Conservation (phyloP, 1,284 basidiomycete species). For the Dichomitus squalens region DNA sequence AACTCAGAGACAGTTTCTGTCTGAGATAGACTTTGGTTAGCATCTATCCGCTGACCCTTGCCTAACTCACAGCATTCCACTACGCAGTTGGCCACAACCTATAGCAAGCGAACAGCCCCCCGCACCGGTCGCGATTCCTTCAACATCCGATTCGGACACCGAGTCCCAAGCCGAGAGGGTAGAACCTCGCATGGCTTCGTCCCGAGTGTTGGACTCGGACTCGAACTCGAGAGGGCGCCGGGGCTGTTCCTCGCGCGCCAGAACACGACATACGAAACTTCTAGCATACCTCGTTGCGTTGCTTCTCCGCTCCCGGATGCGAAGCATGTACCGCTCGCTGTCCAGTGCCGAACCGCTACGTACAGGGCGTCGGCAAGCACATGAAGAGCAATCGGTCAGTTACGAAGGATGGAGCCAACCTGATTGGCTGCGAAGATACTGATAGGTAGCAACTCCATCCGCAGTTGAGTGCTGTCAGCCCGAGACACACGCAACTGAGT, state of each 20-base stretch:
- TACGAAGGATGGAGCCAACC: no score
- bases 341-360: no score
- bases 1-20: no score
- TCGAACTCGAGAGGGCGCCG: background rate
- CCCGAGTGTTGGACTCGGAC: background rate
- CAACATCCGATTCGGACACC: background rate
- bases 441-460: no score
- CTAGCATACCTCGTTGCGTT: background rate
- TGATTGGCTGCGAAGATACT: no score
- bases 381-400: no score
- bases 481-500: background rate
- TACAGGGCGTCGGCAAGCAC: no score
- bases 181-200: background rate
- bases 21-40: no score
- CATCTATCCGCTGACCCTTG: background rate
- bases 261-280: constrained; percentile 1
- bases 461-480: background rate
- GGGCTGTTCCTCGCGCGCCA: background rate
- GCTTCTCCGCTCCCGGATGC: background rate
- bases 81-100: background rate
- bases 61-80: no score
- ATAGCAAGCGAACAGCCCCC: background rate
- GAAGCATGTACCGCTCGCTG: no score
- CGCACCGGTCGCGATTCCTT: background rate
- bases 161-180: background rate